Conservation (phyloP, 345 rosid species). For the Adansonia digitata region DNA sequence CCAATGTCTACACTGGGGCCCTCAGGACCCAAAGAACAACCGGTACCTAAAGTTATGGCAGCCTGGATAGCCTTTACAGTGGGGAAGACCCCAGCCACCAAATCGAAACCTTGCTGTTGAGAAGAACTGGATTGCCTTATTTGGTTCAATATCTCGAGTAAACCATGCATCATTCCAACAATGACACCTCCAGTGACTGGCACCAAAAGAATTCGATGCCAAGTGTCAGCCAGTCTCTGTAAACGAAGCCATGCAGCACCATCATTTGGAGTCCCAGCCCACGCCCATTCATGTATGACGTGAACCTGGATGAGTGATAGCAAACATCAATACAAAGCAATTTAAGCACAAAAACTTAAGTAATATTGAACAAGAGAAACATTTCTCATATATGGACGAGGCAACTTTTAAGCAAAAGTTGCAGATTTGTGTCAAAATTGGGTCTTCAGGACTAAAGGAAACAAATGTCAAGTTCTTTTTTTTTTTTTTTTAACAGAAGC, state of each 20-base stretch:
- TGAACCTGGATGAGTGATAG: slow-evolving; percentile 55
- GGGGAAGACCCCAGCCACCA: slow-evolving; percentile 81
- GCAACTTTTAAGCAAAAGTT: neutral
- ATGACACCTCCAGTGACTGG: slow-evolving; percentile 93
- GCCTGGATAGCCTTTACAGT: slow-evolving; percentile 89
- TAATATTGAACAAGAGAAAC: neutral
- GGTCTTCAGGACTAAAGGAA: neutral
- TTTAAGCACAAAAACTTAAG: neutral
- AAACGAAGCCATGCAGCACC: slow-evolving; percentile 98
- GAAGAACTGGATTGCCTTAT: slow-evolving; percentile 69
- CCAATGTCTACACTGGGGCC: slow-evolving; percentile 99
- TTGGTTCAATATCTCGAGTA: slow-evolving; percentile 83
- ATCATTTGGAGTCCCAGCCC: slow-evolving; percentile 98
- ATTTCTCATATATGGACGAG: neutral
- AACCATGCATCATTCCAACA: slow-evolving; percentile 98
- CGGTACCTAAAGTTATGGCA: slow-evolving; percentile 91
- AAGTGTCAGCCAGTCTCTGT: slow-evolving; percentile 80
- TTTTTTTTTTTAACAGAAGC: too few species aligned
- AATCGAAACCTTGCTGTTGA: slow-evolving; percentile 70
- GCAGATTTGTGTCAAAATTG: neutral
- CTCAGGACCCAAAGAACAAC: slow-evolving; percentile 95
- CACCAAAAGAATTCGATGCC: slow-evolving; percentile 93
- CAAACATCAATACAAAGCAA: neutral
- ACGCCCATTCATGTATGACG: slow-evolving; percentile 91
- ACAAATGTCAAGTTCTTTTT: neutral